These are phyloP conservation scores for Combretum micranthum DNA, from an alignment of 345 rosid genomes.

Conservation along the genomic window DNA sequence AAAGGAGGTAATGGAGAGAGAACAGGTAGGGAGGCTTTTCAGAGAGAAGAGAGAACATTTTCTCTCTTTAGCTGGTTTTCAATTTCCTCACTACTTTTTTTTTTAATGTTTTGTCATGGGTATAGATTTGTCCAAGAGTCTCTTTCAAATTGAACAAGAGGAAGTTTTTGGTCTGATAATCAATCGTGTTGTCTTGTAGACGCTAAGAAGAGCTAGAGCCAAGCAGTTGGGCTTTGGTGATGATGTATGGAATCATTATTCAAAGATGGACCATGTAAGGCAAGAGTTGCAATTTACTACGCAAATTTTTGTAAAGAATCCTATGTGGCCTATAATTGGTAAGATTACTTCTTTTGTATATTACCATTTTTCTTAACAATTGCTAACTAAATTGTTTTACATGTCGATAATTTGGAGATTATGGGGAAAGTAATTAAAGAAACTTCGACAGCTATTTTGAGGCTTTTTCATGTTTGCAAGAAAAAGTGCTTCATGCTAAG, in stretches of 20 bases:
- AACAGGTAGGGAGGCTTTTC: too few relatives aligned
- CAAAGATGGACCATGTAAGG: slow-evolving; percentile 67
- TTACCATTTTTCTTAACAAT: neutral
- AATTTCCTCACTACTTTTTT: too few relatives aligned
- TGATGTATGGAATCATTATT: slow-evolving; percentile 50
- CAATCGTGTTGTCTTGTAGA: slow-evolving; percentile 58
- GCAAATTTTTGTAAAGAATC: slow-evolving; percentile 60
- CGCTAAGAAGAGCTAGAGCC: slow-evolving; percentile 71
- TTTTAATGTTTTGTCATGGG: slow-evolving; percentile 80
- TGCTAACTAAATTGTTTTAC: neutral
- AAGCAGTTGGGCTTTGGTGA: slow-evolving; percentile 54
- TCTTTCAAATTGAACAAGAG: slow-evolving; percentile 57
- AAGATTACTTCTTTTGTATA: slow-evolving; percentile 9
- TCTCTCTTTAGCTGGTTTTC: too few relatives aligned
- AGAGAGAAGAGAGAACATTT: too few relatives aligned
- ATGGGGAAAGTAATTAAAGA: slow-evolving; percentile 90
- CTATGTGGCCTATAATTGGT: slow-evolving; percentile 84
- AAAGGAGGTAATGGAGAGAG: too few relatives aligned
- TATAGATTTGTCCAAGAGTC: slow-evolving; percentile 48
- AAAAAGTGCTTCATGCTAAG: slow-evolving; percentile 64
- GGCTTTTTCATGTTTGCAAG: slow-evolving; percentile 66
- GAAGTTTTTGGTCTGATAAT: slow-evolving; percentile 75
- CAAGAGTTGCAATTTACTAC: slow-evolving; percentile 61
- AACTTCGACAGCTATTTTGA: slow-evolving; percentile 73
- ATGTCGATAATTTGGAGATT: slow-evolving; percentile 52